These are phyloP conservation scores for Kwoniella heveanensis DNA, from an alignment of 768 basidiomycete species.

Conservation along the genomic window DNA sequence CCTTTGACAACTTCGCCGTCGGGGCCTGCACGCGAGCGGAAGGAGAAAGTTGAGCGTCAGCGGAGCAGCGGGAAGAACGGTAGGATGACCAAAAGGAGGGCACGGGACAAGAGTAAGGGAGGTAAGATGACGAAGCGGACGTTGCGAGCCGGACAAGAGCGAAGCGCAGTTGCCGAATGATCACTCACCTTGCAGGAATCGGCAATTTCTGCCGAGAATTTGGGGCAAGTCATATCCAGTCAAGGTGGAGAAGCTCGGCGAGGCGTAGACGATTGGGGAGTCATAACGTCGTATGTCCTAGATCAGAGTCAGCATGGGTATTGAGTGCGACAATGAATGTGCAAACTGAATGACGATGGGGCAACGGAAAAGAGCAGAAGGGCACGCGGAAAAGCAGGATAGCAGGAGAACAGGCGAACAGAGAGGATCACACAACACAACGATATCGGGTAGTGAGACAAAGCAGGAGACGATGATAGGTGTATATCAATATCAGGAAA, in stretches of 20 bases:
- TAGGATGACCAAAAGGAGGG: not conserved
- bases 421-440: too few species aligned
- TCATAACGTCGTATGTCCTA: slow-evolving; percentile 77
- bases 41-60: slow-evolving; percentile 61
- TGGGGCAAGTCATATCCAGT: slow-evolving; percentile 62
- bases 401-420: too few species aligned
- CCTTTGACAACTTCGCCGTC: slow-evolving; percentile 63
- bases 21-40: slow-evolving; percentile 66
- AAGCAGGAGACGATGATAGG: not conserved
- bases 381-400: not conserved
- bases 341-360: too few species aligned
- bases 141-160: too few species aligned
- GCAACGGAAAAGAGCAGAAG: too few species aligned
- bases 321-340: too few species aligned
- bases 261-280: slow-evolving; percentile 85
- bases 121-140: not conserved
- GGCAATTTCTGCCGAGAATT: slow-evolving; percentile 83
- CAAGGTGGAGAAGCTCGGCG: slow-evolving; percentile 71
- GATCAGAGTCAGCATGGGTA: not conserved
- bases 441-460: too few species aligned
- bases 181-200: slow-evolving; percentile 54
- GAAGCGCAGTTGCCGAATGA: too few species aligned
- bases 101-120: not conserved
- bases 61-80: not conserved
- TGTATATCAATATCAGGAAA: too few species aligned